phyloP scores from a whole-genome alignment of 495 filamentous ascomycete species.

The Pyrenula massariospora region DNA sequence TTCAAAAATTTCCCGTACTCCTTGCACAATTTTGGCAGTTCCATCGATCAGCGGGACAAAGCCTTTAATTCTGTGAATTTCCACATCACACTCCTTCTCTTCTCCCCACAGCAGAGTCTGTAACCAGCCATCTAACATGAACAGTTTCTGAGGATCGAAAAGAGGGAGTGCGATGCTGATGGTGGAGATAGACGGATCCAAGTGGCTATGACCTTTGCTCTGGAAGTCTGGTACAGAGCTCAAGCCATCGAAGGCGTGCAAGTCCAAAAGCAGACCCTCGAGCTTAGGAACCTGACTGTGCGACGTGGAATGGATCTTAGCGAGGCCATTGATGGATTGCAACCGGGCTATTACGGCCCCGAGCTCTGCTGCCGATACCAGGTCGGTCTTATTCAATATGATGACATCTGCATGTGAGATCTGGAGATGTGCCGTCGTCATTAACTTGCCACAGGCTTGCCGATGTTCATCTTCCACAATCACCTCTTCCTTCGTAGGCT shows the following conservation, averaged over 20 bases:
- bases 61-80: constrained; percentile 83
- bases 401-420: constrained; percentile 97
- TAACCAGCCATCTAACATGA: constrained; percentile 68
- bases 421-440: constrained; percentile 89
- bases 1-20: constrained; percentile 88
- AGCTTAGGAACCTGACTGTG: constrained; percentile 70
- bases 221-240: constrained; percentile 47
- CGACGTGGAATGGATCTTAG: constrained; percentile 69
- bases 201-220: constrained; percentile 60
- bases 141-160: constrained; percentile 39
- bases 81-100: constrained; percentile 27
- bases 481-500: constrained; percentile 48
- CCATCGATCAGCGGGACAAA: constrained; percentile 52
- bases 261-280: constrained; percentile 74
- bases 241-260: constrained; percentile 86
- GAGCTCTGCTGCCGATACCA: constrained; percentile 62
- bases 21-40: constrained; percentile 66
- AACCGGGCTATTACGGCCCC: constrained; percentile 53
- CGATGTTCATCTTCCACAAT: constrained; percentile 31
- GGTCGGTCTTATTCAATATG: constrained; percentile 86
- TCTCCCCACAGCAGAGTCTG: constrained; percentile 72
- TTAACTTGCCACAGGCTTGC: constrained; percentile 43
- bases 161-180: constrained; percentile 51
- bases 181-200: constrained; percentile 90
- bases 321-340: constrained; percentile 76